Evolutionary conservation across 2,329 filamentous ascomycete genomes (phyloP).

Genomic region (Penicillium fuscoglaucum): DNA sequence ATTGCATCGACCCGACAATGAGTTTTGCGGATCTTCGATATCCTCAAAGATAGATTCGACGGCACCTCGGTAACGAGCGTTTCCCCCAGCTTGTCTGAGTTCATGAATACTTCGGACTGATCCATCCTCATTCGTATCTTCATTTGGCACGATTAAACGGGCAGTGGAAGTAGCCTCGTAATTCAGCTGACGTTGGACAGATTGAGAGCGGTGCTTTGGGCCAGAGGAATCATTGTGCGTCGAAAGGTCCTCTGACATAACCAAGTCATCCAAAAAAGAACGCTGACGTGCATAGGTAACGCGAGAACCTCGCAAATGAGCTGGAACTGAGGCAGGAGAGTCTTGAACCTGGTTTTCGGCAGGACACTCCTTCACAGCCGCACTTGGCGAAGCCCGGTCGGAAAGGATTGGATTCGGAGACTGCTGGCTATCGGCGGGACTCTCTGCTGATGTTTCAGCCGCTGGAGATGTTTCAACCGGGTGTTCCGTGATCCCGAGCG

Average conservation of each 20-base stretch:
- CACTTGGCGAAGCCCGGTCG: slow-evolving; percentile 11
- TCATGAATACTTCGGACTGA: slow-evolving; percentile 61
- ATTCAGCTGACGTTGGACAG: slow-evolving; percentile 6
- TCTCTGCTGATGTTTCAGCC: slow-evolving; percentile 11
- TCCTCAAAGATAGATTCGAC: slow-evolving; percentile 60
- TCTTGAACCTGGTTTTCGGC: slow-evolving; percentile 12
- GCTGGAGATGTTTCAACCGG: slow-evolving; percentile 11
- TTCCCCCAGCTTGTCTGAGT: slow-evolving; percentile 59
- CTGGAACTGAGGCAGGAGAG: slow-evolving; percentile 16
- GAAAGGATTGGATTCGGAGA: slow-evolving; percentile 6
- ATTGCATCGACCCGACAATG: slow-evolving; percentile 51
- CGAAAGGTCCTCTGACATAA: slow-evolving; percentile 15
- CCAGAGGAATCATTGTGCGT: slow-evolving; percentile 4
- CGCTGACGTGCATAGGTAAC: slow-evolving; percentile 62
- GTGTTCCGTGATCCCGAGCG: slow-evolving; percentile 24
- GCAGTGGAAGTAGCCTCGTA: slow-evolving; percentile 12
- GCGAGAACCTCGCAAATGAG: slow-evolving; percentile 41
- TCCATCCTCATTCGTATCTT: slow-evolving; percentile 47
- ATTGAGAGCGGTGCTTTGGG: slow-evolving; percentile 5
- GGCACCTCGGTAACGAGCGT: slow-evolving; percentile 57
- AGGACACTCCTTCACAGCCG: slow-evolving; percentile 6
- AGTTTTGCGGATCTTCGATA: slow-evolving; percentile 51
- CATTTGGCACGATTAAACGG: slow-evolving; percentile 43
- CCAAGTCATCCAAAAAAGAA: slow-evolving; percentile 59
- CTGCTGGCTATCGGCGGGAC: slow-evolving; percentile 11